phyloP scores from a whole-genome alignment of 805 yeast genomes.

The Cyberlindnera subsufficiens region DNA sequence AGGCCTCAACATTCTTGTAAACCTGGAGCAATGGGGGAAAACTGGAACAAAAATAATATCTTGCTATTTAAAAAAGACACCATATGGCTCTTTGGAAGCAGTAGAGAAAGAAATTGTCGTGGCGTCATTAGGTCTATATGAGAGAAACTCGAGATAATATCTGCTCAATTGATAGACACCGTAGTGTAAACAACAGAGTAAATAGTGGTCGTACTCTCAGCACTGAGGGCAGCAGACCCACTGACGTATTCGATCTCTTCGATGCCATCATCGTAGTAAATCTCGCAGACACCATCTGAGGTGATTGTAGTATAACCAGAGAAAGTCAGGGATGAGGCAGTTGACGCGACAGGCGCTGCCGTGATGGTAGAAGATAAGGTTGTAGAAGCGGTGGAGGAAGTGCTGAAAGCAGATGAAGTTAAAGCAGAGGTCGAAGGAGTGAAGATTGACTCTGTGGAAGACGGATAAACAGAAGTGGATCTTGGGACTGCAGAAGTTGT shows the following conservation, averaged over 20 bases:
- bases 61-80: not conserved
- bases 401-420: slow-evolving; percentile 1
- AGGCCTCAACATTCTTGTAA: no score
- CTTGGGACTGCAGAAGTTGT: slow-evolving; percentile 1
- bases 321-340: not conserved
- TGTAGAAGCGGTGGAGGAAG: slow-evolving; percentile 1
- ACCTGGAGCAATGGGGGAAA: not conserved
- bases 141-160: no score
- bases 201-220: slow-evolving; percentile 22
- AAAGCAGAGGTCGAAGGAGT: slow-evolving; percentile 1
- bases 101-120: not conserved
- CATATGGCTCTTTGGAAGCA: not conserved
- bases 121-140: not conserved
- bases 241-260: slow-evolving; percentile 19
- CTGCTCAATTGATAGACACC: slow-evolving; percentile 6
- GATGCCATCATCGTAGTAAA: slow-evolving; percentile 21
- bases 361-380: slow-evolving; percentile 1
- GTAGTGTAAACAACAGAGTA: slow-evolving; percentile 20
- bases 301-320: slow-evolving; percentile 1
- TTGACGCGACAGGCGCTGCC: slow-evolving; percentile 1
- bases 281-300: slow-evolving; percentile 22
- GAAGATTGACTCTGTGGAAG: not conserved
- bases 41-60: not conserved
- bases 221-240: slow-evolving; percentile 24
- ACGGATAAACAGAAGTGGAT: not conserved